These are phyloP conservation scores for Euphorbia pulcherrima DNA, from an alignment of 345 rosid genomes.

Conservation along the genomic window DNA sequence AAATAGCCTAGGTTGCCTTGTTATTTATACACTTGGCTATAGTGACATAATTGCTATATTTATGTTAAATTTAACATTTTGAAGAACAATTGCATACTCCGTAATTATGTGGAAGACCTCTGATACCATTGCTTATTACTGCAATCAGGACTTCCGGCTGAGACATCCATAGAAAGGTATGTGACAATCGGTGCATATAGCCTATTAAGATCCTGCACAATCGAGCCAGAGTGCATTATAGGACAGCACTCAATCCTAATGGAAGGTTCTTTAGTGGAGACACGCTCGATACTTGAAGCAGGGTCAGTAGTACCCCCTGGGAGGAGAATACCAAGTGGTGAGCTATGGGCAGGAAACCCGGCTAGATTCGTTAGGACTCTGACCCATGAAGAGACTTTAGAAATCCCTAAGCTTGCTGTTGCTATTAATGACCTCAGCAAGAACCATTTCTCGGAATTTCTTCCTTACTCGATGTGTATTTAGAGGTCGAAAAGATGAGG, in stretches of 20 bases:
- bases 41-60: not conserved
- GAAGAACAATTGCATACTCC: not conserved
- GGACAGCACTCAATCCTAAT: constrained; percentile 95
- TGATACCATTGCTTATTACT: not conserved
- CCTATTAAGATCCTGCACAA: constrained; percentile 84
- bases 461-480: constrained; percentile 91
- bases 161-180: constrained; percentile 74
- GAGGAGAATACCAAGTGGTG: constrained; percentile 90
- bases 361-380: constrained; percentile 77
- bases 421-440: constrained; percentile 84
- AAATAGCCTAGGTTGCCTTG: not conserved
- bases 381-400: constrained; percentile 86
- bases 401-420: constrained; percentile 93
- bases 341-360: constrained; percentile 98
- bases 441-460: constrained; percentile 70
- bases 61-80: not conserved
- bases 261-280: constrained; percentile 97
- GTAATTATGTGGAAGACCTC: not conserved
- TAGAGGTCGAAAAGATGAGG: constrained; percentile 92
- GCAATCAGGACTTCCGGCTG: constrained; percentile 82
- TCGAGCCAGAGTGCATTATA: constrained; percentile 96
- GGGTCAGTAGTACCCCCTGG: constrained; percentile 96
- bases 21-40: not conserved
- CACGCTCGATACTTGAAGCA: constrained; percentile 86
- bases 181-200: constrained; percentile 87